Conservation (phyloP, 2,329 filamentous ascomycete species). For the Davidsoniella virescens region DNA sequence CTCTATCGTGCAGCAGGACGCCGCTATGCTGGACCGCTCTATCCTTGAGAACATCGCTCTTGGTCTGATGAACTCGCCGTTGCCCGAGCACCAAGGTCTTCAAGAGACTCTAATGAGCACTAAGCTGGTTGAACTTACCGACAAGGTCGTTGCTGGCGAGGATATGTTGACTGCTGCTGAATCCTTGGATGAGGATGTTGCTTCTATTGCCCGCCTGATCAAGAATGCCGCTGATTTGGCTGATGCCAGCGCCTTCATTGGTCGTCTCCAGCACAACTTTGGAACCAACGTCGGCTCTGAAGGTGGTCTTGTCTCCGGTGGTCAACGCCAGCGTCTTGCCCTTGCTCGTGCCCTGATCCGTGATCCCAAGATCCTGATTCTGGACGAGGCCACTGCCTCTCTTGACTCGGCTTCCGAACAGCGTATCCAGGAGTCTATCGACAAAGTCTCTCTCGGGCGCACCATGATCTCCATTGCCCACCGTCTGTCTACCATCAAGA, state of each 20-base stretch:
- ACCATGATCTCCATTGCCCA: conserved; percentile 54
- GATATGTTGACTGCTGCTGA: conserved; percentile 29
- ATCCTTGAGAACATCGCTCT: conserved; percentile 36
- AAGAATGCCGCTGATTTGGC: conserved; percentile 38
- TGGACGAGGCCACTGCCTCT: conserved; percentile 46
- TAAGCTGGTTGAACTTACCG: conserved; percentile 32
- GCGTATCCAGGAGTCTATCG: conserved; percentile 34
- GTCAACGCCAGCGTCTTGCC: conserved; percentile 44
- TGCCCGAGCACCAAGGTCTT: conserved; percentile 25
- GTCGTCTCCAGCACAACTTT: conserved; percentile 35
- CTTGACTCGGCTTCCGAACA: conserved; percentile 42
- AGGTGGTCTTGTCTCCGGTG: conserved; percentile 40
- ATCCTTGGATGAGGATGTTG: conserved; percentile 26
- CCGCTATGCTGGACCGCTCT: conserved; percentile 28
- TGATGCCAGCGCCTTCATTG: conserved; percentile 41
- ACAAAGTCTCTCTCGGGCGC: conserved; percentile 31
- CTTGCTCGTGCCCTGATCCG: conserved; percentile 41
- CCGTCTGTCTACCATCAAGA: conserved; percentile 42
- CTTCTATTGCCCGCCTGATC: conserved; percentile 35
- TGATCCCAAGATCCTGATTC: conserved; percentile 39
- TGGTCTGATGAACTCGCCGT: conserved; percentile 29
- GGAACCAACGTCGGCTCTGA: conserved; percentile 35
- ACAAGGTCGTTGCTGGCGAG: conserved; percentile 33
- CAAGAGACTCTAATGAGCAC: conserved; percentile 31
- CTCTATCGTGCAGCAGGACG: conserved; percentile 30